These are phyloP conservation scores for Malus hybrid DNA, from an alignment of 331 rosid genomes.

Conservation along the genomic window DNA sequence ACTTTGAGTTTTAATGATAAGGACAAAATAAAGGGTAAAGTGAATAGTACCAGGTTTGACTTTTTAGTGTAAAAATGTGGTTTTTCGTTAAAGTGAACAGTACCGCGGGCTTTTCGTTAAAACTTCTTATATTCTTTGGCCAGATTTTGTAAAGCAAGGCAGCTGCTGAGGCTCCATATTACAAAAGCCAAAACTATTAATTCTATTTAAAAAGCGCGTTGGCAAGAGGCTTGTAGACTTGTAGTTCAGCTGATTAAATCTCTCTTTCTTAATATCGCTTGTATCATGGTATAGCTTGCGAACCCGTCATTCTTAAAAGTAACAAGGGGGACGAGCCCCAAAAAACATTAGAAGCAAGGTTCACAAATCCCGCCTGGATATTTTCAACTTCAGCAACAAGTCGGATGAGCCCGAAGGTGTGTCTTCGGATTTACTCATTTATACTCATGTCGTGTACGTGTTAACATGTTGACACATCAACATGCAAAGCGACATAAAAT, in stretches of 20 bases:
- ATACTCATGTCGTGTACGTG: background rate
- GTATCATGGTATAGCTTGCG: background rate
- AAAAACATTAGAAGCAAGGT: no score
- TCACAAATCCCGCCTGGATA: background rate
- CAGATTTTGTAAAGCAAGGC: background rate
- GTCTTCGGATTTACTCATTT: background rate
- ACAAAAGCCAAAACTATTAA: background rate
- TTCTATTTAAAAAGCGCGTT: no score
- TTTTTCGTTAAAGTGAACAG: no score
- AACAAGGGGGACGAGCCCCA: no score
- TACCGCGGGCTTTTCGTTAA: no score
- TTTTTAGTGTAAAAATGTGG: no score
- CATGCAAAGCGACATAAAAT: background rate
- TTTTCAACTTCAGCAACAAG: background rate
- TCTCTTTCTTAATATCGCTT: background rate
- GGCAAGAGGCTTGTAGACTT: background rate
- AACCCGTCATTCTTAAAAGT: no score
- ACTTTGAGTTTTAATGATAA: no score
- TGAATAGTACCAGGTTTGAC: no score
- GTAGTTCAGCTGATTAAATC: background rate
- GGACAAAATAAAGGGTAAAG: no score
- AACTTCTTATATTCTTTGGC: no score
- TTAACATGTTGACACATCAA: background rate
- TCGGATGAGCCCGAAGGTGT: background rate
- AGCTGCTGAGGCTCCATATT: background rate